phyloP scores from a whole-genome alignment of 2,329 filamentous ascomycete genomes.

The Sclerotinia glacialis region DNA sequence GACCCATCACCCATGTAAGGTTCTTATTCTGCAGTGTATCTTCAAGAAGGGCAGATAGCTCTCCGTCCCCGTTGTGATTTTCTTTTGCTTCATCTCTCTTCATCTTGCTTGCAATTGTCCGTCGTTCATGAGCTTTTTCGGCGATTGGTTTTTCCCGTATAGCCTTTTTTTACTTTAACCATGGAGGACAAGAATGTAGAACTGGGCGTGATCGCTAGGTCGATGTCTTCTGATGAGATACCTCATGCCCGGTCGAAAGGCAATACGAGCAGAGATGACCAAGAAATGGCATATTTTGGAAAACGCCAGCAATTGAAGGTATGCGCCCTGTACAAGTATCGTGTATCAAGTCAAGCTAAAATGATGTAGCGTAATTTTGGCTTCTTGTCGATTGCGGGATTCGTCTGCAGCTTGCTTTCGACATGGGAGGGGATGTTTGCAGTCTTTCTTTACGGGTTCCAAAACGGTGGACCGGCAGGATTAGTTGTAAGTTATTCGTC shows the following conservation, averaged over 20 bases:
- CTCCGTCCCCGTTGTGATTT: conserved; percentile 9
- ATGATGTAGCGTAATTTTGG: conserved; percentile 41
- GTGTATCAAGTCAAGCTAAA: not conserved
- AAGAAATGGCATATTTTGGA: conserved; percentile 34
- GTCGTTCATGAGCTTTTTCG: not conserved
- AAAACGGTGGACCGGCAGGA: conserved; percentile 37
- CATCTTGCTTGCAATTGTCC: not conserved
- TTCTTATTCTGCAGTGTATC: conserved; percentile 1
- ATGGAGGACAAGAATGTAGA: conserved; percentile 25
- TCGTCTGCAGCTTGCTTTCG: conserved; percentile 44
- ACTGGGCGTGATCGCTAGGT: conserved; percentile 22
- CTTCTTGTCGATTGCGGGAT: conserved; percentile 44
- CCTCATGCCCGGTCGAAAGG: conserved; percentile 21
- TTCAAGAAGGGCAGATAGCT: conserved; percentile 8
- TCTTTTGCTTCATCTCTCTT: conserved; percentile 5
- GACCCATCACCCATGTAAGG: conserved; percentile 2
- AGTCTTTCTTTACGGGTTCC: conserved; percentile 28
- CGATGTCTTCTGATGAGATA: conserved; percentile 4
- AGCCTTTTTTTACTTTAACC: conserved; percentile 17
- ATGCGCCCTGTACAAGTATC: not conserved
- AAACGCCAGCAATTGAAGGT: conserved; percentile 34
- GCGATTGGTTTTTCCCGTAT: not conserved
- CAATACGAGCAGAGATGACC: conserved; percentile 29
- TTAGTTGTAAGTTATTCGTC: conserved; percentile 34
- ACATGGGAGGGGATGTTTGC: conserved; percentile 43